Conservation (phyloP, 1,139 yeast species). For the Yamadazyma buinensis region DNA sequence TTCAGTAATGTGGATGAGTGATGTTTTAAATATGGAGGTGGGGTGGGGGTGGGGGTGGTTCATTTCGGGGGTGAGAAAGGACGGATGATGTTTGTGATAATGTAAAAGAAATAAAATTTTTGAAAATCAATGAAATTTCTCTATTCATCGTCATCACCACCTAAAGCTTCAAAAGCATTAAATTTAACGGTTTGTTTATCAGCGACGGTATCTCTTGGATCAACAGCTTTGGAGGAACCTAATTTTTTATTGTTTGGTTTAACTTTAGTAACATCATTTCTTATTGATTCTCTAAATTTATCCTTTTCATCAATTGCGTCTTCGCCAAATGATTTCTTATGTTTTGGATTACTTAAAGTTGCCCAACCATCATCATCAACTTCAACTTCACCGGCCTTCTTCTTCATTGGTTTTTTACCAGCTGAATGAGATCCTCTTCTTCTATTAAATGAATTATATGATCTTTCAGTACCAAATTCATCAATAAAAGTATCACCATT, state of each 20-base stretch:
- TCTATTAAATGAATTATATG: conserved; percentile 49
- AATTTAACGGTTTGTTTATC: conserved; percentile 63
- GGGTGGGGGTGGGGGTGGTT: no score
- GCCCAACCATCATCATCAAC: conserved; percentile 84
- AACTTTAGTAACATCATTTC: conserved; percentile 45
- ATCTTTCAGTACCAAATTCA: conserved; percentile 46
- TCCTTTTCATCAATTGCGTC: conserved; percentile 46
- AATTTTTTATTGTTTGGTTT: conserved; percentile 73
- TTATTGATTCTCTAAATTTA: conserved; percentile 44
- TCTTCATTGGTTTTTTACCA: conserved; percentile 51
- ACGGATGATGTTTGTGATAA: no score
- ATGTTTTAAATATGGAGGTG: no score
- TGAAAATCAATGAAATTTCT: no score
- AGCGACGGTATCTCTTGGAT: conserved; percentile 64
- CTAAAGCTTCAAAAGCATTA: conserved; percentile 79
- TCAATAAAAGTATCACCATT: conserved; percentile 50
- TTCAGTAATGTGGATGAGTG: no score
- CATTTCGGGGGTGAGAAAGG: no score
- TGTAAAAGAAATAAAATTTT: no score
- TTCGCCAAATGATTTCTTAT: conserved; percentile 47
- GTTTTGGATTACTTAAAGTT: conserved; percentile 49
- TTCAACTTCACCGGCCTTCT: conserved; percentile 51
- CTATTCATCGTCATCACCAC: conserved; percentile 50
- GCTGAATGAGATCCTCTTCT: conserved; percentile 56
- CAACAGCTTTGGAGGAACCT: conserved; percentile 70